Evolutionary conservation across 73 alveolate genomes (phyloP).

Genomic region (Paraurostyla sp.): DNA sequence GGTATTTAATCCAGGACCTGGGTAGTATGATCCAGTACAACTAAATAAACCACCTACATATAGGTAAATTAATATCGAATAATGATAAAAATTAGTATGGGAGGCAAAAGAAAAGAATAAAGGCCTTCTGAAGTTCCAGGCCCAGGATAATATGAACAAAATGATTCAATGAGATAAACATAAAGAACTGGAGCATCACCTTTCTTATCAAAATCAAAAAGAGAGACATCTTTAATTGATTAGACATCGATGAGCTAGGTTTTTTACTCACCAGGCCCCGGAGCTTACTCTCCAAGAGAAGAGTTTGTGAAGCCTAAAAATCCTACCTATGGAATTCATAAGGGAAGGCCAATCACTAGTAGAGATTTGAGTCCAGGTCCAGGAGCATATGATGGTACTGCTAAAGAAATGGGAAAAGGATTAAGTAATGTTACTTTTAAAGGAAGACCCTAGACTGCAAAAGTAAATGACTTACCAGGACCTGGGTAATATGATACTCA

Average conservation of each 20-base stretch:
- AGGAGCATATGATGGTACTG: slow-evolving; percentile 1
- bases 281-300: slow-evolving; percentile 32
- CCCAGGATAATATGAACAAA: slow-evolving; percentile 27
- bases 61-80: neutral
- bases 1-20: slow-evolving; percentile 12
- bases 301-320: neutral
- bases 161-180: neutral
- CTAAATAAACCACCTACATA: slow-evolving; percentile 5
- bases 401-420: slow-evolving; percentile 13
- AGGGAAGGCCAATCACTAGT: slow-evolving; percentile 13
- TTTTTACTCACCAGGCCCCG: slow-evolving; percentile 24
- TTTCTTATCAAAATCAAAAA: neutral
- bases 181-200: neutral
- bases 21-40: neutral
- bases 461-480: neutral
- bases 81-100: neutral
- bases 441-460: slow-evolving; percentile 15
- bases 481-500: slow-evolving; percentile 13
- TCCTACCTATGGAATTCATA: neutral
- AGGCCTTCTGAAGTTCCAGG: slow-evolving; percentile 30
- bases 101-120: neutral
- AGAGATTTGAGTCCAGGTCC: slow-evolving; percentile 45
- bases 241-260: neutral
- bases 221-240: neutral
- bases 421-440: neutral